A percentile compares a stretch with the other conserved stretches of the same genome.
These are phyloP conservation scores for Usnea hakonensis DNA, from an alignment of 495 filamentous ascomycete genomes.

Conservation along the genomic window DNA sequence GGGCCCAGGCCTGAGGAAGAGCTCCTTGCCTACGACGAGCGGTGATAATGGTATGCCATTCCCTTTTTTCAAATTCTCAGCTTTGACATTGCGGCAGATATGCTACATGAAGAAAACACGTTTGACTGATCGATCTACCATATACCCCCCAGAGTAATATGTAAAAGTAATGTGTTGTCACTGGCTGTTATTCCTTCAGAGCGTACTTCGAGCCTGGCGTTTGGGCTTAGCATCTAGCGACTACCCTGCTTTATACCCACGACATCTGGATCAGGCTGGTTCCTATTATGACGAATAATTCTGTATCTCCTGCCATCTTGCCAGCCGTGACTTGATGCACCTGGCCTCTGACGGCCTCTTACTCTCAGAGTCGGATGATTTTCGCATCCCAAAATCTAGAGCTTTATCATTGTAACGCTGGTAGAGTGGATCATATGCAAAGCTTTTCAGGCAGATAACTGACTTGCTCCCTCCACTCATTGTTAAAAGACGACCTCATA, in stretches of 20 bases:
- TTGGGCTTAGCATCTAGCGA: constrained; percentile 4
- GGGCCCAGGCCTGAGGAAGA: constrained; percentile 32
- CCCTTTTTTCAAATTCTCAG: neutral
- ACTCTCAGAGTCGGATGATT: neutral
- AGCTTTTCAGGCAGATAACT: neutral
- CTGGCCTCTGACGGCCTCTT: neutral
- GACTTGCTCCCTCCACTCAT: neutral
- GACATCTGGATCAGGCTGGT: constrained; percentile 10
- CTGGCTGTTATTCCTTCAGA: neutral
- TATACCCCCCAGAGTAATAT: constrained; percentile 12
- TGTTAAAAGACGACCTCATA: neutral
- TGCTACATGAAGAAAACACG: constrained; percentile 8
- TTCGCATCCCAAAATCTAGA: neutral
- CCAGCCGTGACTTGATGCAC: neutral
- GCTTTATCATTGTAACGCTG: neutral
- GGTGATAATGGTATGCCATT: constrained; percentile 12
- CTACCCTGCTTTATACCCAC: constrained; percentile 8
- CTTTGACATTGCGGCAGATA: neutral
- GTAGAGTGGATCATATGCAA: neutral
- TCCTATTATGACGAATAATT: neutral
- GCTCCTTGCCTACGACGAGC: constrained; percentile 22
- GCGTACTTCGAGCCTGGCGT: constrained; percentile 8
- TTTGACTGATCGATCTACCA: constrained; percentile 6
- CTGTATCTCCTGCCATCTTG: neutral
- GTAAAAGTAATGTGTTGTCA: constrained; percentile 18